phyloP scores from a whole-genome alignment of 2,329 filamentous ascomycete species.

The Penicillium sp. region DNA sequence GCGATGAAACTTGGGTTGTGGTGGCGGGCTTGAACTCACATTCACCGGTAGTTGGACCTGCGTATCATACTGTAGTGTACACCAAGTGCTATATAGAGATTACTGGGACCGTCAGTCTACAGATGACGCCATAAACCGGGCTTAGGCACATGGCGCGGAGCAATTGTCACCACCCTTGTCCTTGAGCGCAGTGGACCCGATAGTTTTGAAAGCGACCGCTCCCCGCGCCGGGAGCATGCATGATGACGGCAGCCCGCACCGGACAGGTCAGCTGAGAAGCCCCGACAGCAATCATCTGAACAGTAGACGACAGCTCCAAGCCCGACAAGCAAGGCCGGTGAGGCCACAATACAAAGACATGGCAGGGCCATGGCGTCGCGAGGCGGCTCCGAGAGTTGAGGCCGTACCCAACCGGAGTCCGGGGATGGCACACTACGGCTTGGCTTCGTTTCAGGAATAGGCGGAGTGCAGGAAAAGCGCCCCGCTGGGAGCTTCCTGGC shows the following conservation, averaged over 20 bases:
- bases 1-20: background rate
- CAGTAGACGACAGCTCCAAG: background rate
- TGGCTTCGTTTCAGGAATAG: conserved; percentile 13
- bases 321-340: background rate
- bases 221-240: conserved; percentile 16
- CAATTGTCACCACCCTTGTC: background rate
- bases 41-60: background rate
- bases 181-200: background rate
- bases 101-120: background rate
- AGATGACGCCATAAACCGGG: background rate
- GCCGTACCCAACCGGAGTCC: conserved; percentile 2
- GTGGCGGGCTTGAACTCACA: background rate
- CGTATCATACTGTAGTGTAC: background rate
- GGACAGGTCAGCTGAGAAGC: conserved; percentile 16
- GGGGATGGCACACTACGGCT: conserved; percentile 2
- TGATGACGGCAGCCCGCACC: conserved; percentile 16
- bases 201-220: background rate
- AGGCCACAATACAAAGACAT: background rate
- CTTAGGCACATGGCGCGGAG: background rate
- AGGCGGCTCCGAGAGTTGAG: background rate
- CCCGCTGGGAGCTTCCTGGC: background rate
- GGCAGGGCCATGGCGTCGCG: background rate
- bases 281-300: conserved; percentile 1
- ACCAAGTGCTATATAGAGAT: background rate
- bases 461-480: conserved; percentile 5